Conservation (phyloP, 2,329 filamentous ascomycete species). For the Cucurbitaria berberidis region DNA sequence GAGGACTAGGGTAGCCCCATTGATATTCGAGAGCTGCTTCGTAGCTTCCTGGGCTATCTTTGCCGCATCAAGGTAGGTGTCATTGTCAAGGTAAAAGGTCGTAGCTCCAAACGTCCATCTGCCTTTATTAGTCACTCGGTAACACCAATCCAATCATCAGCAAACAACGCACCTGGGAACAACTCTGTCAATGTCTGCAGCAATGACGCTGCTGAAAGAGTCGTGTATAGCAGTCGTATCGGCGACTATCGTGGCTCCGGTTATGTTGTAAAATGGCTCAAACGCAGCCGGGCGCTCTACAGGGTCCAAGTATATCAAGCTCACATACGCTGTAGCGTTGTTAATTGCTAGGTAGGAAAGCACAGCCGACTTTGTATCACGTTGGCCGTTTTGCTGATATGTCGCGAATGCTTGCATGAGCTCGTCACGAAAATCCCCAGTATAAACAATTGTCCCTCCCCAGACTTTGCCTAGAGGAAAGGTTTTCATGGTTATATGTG, state of each 20-base stretch:
- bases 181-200: not conserved
- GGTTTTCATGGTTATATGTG: conserved; percentile 14
- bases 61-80: conserved; percentile 2
- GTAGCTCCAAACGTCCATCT: conserved; percentile 9
- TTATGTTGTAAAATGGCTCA: conserved; percentile 4
- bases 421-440: not conserved
- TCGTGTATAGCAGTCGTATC: conserved; percentile 5
- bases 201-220: conserved; percentile 1
- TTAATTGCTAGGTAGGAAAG: conserved; percentile 2
- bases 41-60: not conserved
- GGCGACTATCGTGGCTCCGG: not conserved
- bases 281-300: conserved; percentile 1
- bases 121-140: not conserved
- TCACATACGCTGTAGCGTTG: conserved; percentile 5
- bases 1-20: conserved; percentile 5
- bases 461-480: conserved; percentile 16
- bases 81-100: conserved; percentile 6
- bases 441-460: conserved; percentile 2
- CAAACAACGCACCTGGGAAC: not conserved
- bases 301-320: not conserved
- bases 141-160: too few relatives aligned
- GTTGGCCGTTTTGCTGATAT: conserved; percentile 4
- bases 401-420: conserved; percentile 4
- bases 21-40: not conserved
- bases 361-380: conserved; percentile 4